A percentile compares a stretch with the other conserved stretches of the same genome.
These are phyloP conservation scores for Cucurbitaria berberidis DNA, from an alignment of 2,329 filamentous ascomycete genomes.

Conservation along the genomic window DNA sequence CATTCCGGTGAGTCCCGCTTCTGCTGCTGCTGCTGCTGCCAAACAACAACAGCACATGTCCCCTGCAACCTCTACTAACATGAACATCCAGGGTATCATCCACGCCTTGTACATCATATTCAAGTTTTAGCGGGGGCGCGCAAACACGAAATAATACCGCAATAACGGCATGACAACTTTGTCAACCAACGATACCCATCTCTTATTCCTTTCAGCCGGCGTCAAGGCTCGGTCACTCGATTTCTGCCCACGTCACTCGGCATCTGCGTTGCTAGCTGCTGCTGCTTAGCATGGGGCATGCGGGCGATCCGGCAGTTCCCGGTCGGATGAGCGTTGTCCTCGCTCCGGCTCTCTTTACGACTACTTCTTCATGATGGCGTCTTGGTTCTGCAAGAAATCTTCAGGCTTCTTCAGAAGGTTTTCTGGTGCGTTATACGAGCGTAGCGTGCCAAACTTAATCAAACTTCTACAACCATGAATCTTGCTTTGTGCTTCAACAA, in stretches of 20 bases:
- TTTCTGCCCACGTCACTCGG: background rate
- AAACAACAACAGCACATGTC: no score
- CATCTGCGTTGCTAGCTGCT: background rate
- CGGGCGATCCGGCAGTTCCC: constrained; percentile 5
- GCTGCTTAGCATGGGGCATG: background rate
- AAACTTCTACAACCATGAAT: constrained; percentile 6
- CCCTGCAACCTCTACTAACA: constrained; percentile 17
- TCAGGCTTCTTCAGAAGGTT: constrained; percentile 1
- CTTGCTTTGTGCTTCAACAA: background rate
- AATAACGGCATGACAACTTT: constrained; percentile 14
- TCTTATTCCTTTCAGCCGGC: constrained; percentile 15
- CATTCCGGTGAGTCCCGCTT: constrained; percentile 62
- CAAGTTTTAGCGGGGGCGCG: constrained; percentile 70
- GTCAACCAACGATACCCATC: constrained; percentile 45
- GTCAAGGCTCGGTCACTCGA: constrained; percentile 2
- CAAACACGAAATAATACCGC: constrained; percentile 13
- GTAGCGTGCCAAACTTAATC: constrained; percentile 18
- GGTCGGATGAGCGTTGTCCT: constrained; percentile 7
- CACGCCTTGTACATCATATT: constrained; percentile 94
- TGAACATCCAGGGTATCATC: constrained; percentile 67
- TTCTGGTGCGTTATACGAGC: constrained; percentile 10
- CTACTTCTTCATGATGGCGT: constrained; percentile 16
- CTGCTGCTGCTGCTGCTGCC: no score
- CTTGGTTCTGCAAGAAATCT: constrained; percentile 6
- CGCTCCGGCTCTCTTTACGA: constrained; percentile 12